Conservation (phyloP, 2,329 filamentous ascomycete species). For the Pezicula carpinea region DNA sequence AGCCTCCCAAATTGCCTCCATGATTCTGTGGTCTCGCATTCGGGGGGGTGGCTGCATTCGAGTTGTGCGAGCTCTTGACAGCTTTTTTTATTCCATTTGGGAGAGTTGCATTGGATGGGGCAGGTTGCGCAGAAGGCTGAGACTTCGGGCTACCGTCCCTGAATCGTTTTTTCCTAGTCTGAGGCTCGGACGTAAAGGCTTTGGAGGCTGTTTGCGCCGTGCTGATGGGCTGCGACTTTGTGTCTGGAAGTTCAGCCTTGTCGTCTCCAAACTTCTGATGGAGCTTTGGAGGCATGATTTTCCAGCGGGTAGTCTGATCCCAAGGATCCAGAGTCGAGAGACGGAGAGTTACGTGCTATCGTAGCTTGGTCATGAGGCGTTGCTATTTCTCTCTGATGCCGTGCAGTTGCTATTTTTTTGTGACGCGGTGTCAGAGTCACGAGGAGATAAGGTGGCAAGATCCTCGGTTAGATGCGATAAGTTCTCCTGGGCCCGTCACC, state of each 20-base stretch:
- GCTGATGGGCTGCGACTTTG: not conserved
- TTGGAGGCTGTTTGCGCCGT: not conserved
- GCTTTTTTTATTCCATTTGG: not conserved
- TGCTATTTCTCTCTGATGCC: no score
- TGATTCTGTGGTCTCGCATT: no score
- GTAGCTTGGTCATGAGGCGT: no score
- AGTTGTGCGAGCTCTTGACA: not conserved
- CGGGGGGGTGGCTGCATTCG: not conserved
- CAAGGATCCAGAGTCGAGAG: not conserved
- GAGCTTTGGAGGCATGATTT: constrained; percentile 37
- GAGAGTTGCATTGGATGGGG: not conserved
- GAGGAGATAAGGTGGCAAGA: no score
- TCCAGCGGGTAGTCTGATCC: not conserved
- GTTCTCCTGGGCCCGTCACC: no score
- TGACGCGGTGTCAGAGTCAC: no score
- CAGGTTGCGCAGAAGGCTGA: not conserved
- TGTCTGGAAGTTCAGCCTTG: constrained; percentile 11
- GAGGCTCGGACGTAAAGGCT: not conserved
- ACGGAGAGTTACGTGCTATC: not conserved
- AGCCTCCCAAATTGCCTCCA: not conserved
- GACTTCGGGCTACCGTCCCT: constrained; percentile 19
- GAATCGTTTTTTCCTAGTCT: constrained; percentile 11
- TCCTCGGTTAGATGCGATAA: no score
- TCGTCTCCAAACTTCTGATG: constrained; percentile 34
- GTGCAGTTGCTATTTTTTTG: no score